Evolutionary conservation across 2,329 filamentous ascomycete genomes (phyloP), one percentile per base, ranked within the genome.

Genomic region (Alternaria consortialis): DNA sequence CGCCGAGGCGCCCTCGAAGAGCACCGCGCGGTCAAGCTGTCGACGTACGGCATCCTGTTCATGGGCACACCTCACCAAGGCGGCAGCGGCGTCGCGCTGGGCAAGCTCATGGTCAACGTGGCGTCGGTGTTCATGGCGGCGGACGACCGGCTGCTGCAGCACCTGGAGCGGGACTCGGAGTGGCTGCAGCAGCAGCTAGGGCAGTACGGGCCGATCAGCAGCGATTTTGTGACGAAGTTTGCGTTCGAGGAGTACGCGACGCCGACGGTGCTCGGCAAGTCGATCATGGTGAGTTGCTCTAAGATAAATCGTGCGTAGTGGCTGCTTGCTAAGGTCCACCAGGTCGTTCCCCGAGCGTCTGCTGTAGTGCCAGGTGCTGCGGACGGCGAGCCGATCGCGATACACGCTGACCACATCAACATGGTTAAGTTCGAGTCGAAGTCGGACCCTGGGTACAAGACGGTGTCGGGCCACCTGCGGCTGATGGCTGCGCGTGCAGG

Each of bases 21-120:
- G 50, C 72, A 75, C 42, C 69, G 65, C 53, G 67, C 74, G 9
- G 74, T 80, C 58, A 76, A 76, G 58, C 51, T 66, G 29, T 80
- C 74, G 23, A 81, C 77, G 50, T 77, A 79, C 64, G 76, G 77
- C 8, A 76, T 80, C 62, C 55, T 81, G 11, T 80, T 81, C 65
- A 75, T 80, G 62, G 78, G 78, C 27, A 81, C 78, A 23, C 78
- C 77, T 43, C 76, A 80, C 65, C 69, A 79, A 60, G 79, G 77
- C 54, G 74, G 75, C 46, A 73, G 69, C 42, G 73, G 76, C 29
- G 75, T 76, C 9, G 44, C 60, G 61, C 59, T 74, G 2, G 74
- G 73, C 36, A 68, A 63, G 58, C 52, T 75, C 15, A 59, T 78
- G 17, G 65, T 72, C 4, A 77, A 77, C 60, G 63, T 78, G 5